Evolutionary conservation across 805 yeast species (phyloP).

Genomic region (Pichia ethanolica): DNA sequence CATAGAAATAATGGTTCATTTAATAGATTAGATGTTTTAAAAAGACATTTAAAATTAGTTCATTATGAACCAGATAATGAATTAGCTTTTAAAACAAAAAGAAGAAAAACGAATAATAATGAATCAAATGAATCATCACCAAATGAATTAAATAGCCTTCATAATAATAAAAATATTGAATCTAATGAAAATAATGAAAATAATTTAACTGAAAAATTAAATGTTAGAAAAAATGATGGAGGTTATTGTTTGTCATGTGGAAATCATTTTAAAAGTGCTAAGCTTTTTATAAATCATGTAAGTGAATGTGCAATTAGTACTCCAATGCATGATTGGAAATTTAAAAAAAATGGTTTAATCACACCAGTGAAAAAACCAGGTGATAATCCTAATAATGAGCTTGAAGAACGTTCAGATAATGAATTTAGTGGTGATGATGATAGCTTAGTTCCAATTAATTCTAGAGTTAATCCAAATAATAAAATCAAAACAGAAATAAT

Average conservation of each 20-base stretch:
- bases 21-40: conserved; percentile 65
- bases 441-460: background rate
- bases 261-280: conserved; percentile 44
- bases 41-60: conserved; percentile 62
- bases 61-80: conserved; percentile 43
- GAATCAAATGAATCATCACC: background rate
- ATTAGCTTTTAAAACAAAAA: background rate
- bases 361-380: conserved; percentile 22
- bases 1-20: conserved; percentile 74
- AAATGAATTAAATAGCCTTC: no score
- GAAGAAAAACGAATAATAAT: background rate
- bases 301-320: conserved; percentile 46
- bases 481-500: background rate
- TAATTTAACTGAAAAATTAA: background rate
- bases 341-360: conserved; percentile 26
- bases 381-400: conserved; percentile 2
- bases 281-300: conserved; percentile 58
- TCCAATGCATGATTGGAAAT: conserved; percentile 29
- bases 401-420: background rate
- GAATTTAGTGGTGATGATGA: background rate
- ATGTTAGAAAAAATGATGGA: conserved; percentile 30
- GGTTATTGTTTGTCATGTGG: conserved; percentile 69
- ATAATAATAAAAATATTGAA: no score
- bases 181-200: conserved; percentile 1
- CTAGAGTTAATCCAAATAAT: background rate